phyloP scores from a whole-genome alignment of 768 basidiomycete species.

The Phanerochaete carnosa region DNA sequence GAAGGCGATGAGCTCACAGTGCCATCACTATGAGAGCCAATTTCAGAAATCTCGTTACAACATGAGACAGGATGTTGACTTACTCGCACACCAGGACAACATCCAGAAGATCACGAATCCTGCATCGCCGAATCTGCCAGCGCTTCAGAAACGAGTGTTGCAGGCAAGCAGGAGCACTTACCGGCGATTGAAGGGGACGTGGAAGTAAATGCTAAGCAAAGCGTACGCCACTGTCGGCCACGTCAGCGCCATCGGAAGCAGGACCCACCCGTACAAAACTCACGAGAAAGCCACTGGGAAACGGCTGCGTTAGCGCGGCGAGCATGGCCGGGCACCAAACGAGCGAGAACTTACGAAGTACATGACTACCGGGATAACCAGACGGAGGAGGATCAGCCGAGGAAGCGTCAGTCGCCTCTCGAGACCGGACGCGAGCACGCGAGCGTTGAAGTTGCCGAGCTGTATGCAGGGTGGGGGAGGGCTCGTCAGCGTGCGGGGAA shows the following conservation, averaged over 20 bases:
- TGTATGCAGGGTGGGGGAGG: constrained; percentile 9
- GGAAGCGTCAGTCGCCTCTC: constrained; percentile 34
- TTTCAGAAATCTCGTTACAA: neutral
- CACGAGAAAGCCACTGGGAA: constrained; percentile 29
- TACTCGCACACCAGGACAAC: constrained; percentile 50
- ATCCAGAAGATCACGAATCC: constrained; percentile 71
- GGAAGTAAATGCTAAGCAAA: constrained; percentile 58
- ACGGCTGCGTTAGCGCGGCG: neutral
- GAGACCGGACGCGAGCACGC: constrained; percentile 32
- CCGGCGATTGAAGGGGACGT: constrained; percentile 45
- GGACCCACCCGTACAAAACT: constrained; percentile 37
- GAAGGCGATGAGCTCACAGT: constrained; percentile 35
- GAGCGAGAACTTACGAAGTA: constrained; percentile 34
- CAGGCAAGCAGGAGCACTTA: neutral
- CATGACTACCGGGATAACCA: constrained; percentile 34
- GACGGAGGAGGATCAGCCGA: constrained; percentile 38
- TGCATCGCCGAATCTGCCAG: constrained; percentile 38
- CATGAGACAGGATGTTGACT: neutral
- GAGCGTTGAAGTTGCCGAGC: constrained; percentile 28
- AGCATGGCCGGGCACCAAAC: neutral
- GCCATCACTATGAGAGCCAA: constrained; percentile 36
- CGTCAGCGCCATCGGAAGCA: constrained; percentile 35
- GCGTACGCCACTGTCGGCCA: constrained; percentile 41
- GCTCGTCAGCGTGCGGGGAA: neutral
- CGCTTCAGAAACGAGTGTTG: neutral